These are phyloP conservation scores for Medicago arabica DNA, from an alignment of 306 rosid genomes.

Conservation along the genomic window DNA sequence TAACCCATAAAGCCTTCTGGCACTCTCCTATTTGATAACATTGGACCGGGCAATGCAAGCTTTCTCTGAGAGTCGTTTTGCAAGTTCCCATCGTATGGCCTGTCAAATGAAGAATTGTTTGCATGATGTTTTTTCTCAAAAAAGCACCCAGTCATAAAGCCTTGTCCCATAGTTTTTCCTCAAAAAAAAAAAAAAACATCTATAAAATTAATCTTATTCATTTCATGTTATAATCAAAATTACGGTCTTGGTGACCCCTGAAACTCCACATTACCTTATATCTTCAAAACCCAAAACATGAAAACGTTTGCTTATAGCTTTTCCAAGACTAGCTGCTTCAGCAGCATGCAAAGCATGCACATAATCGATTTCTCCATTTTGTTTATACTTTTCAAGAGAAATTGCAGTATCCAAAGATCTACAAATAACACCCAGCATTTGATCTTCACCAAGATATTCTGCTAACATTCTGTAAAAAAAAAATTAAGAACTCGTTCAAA, in stretches of 20 bases:
- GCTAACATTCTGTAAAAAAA: conserved; percentile 54
- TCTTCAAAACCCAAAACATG: conserved; percentile 60
- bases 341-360: conserved; percentile 51
- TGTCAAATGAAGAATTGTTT: conserved; percentile 35
- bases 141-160: not conserved
- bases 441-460: conserved; percentile 69
- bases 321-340: conserved; percentile 50
- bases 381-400: conserved; percentile 53
- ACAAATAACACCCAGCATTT: conserved; percentile 64
- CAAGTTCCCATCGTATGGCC: conserved; percentile 41
- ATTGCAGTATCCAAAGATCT: conserved; percentile 53
- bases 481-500: conserved; percentile 20
- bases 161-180: not conserved
- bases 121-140: not conserved
- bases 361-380: conserved; percentile 52
- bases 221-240: conserved; percentile 27
- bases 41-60: conserved; percentile 51
- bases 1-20: conserved; percentile 65
- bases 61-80: conserved; percentile 56
- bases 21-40: conserved; percentile 38
- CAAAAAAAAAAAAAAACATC: not conserved
- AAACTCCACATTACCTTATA: conserved; percentile 48
- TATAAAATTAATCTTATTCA: conserved; percentile 18
- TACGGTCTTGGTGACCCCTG: not conserved
- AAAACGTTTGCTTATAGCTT: conserved; percentile 49